Evolutionary conservation across 441 rosid genomes (phyloP), one percentile per base, ranked within the genome.

Genomic region (Corymbia calophylla): DNA sequence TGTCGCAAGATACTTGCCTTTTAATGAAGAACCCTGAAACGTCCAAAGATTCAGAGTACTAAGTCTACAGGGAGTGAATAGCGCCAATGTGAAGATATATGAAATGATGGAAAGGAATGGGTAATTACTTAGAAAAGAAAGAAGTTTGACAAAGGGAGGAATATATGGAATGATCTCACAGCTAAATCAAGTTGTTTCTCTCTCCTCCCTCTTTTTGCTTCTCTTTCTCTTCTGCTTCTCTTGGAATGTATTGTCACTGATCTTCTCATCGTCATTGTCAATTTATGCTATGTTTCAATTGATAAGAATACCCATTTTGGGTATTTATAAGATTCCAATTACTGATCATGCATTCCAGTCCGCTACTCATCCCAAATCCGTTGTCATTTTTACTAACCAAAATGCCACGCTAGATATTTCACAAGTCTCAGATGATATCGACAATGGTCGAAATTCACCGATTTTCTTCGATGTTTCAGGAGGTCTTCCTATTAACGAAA

Each of bases 391-490:
- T 17, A 68, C 47, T 68, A 17, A 2, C 39, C 7, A 19, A 32
- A 68, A 8, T 0, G 7, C 1, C 18, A 18, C 25, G 0, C 10
- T 5, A 68, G 7, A 32, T 70, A 23, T 35, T 70, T 3, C 4
- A 0, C 4, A 1, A 70, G 47, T 9, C 47, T 18, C 6, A 48
- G 31, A 70, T 32, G 27, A 35, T 9, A 9, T 9, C 5, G 4
- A 5, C 14, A 5, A 35, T 32, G 1, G 81, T 5, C 0, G 0
- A 32, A 66, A 32, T 70, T 32, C 80, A 18, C 81, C 35, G 5
- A 19, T 16, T 66, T 0, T 0, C 23, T 23, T 4, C 0, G 1
- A 31, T 3, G 3, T 8, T 39, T 70, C 14, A 18, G 0, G 32
- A 32, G 13, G 5, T 32, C 25, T 68, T 68, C 47, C 1, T 18